Evolutionary conservation across 768 basidiomycete genomes (phyloP).

Genomic region (Cubamyces lactineus): DNA sequence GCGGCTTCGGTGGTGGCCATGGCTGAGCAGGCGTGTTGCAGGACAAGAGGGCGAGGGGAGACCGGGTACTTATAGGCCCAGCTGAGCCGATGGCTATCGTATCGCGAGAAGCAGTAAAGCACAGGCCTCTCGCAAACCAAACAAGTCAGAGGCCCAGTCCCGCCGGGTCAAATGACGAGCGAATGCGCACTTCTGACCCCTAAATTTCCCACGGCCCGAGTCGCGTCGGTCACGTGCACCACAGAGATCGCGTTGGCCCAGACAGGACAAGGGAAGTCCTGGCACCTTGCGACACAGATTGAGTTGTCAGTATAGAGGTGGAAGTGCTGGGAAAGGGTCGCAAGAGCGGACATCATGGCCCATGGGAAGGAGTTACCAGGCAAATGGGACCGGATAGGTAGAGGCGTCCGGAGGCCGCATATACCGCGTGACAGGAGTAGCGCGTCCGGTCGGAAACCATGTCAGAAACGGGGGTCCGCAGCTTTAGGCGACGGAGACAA

Average conservation of each 20-base stretch:
- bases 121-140: neutral
- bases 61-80: neutral
- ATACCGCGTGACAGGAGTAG: no score
- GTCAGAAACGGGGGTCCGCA: no score
- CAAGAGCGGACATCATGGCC: no score
- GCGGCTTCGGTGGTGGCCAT: constrained; percentile 23
- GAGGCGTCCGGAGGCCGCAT: no score
- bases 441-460: no score
- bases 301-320: no score
- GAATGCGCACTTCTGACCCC: constrained; percentile 11
- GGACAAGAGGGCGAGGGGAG: neutral
- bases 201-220: constrained; percentile 12
- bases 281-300: no score
- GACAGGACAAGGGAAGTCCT: no score
- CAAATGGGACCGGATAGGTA: no score
- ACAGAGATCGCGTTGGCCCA: neutral
- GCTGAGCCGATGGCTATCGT: neutral
- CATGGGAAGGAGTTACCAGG: no score
- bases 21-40: neutral
- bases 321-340: no score
- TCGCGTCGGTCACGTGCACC: constrained; percentile 15
- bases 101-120: neutral
- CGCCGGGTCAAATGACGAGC: constrained; percentile 16
- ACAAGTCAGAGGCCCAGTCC: constrained; percentile 5
- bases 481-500: no score